Evolutionary conservation across 208 protist genomes (phyloP).

Genomic region (Spongospora subterranea): DNA sequence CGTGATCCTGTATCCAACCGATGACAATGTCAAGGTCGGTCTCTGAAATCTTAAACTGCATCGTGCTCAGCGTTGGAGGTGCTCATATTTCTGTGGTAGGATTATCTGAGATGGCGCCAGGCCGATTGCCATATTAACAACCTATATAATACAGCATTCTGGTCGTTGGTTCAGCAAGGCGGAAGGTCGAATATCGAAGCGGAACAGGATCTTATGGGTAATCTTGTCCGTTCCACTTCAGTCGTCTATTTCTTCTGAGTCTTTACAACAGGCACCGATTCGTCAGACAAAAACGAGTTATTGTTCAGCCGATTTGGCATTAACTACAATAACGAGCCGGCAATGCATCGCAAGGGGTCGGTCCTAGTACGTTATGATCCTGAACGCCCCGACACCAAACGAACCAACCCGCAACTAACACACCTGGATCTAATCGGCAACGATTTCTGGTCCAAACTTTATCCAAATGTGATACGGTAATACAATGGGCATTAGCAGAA

Average conservation of each 20-base stretch:
- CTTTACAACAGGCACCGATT: neutral
- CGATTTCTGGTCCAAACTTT: neutral
- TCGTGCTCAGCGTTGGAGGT: neutral
- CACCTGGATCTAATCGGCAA: slow-evolving; percentile 2
- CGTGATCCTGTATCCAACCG: slow-evolving; percentile 45
- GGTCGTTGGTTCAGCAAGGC: neutral
- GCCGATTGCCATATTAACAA: slow-evolving; percentile 62
- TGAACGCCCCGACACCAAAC: neutral
- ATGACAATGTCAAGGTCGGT: neutral
- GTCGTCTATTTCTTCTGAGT: too few species aligned
- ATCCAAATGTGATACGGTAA: neutral
- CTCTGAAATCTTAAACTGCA: too few species aligned
- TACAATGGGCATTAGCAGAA: neutral
- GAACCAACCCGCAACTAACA: neutral
- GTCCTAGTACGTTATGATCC: neutral
- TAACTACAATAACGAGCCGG: slow-evolving; percentile 51
- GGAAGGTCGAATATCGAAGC: neutral
- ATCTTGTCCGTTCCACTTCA: too few species aligned
- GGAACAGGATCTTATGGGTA: slow-evolving; percentile 13
- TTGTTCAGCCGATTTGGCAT: slow-evolving; percentile 24
- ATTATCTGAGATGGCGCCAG: slow-evolving; percentile 62
- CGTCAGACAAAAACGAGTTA: slow-evolving; percentile 20
- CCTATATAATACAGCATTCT: slow-evolving; percentile 62
- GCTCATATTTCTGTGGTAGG: neutral
- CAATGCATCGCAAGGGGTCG: slow-evolving; percentile 40